phyloP scores from a whole-genome alignment of 2,329 filamentous ascomycete genomes.

The Huntiella savannae region DNA sequence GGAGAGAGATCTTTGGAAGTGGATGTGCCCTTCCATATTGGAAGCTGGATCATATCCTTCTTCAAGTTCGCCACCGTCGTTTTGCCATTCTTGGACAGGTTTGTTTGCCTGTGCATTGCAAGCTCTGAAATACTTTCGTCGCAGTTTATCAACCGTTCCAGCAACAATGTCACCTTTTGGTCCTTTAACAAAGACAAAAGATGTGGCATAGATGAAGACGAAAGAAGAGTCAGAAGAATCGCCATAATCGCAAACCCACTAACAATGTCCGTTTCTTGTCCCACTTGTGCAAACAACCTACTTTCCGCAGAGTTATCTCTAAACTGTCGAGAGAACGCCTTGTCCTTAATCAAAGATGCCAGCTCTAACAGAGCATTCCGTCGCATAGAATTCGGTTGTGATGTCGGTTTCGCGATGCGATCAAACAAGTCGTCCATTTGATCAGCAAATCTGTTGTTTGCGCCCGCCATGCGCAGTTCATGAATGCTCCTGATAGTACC shows the following conservation, averaged over 20 bases:
- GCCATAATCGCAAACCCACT: conserved; percentile 45
- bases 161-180: conserved; percentile 33
- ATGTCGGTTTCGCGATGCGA: conserved; percentile 33
- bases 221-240: conserved; percentile 42
- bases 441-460: conserved; percentile 46
- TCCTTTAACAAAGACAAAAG: conserved; percentile 36
- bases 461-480: conserved; percentile 45
- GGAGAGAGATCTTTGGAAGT: conserved; percentile 36
- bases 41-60: conserved; percentile 28
- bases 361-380: conserved; percentile 41
- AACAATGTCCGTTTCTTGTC: conserved; percentile 38
- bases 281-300: conserved; percentile 43
- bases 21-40: conserved; percentile 38
- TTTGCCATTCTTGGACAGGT: conserved; percentile 48
- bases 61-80: conserved; percentile 36
- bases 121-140: conserved; percentile 38
- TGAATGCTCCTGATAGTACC: conserved; percentile 43
- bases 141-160: conserved; percentile 34
- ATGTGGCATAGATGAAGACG: conserved; percentile 39
- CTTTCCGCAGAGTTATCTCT: conserved; percentile 54
- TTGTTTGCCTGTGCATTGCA: conserved; percentile 45
- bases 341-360: conserved; percentile 38
- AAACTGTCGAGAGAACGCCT: conserved; percentile 49
- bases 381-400: conserved; percentile 30
- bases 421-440: conserved; percentile 46